phyloP scores from a whole-genome alignment of 176 grass and related monocot species.

The Cenchrus fungigraminus region DNA sequence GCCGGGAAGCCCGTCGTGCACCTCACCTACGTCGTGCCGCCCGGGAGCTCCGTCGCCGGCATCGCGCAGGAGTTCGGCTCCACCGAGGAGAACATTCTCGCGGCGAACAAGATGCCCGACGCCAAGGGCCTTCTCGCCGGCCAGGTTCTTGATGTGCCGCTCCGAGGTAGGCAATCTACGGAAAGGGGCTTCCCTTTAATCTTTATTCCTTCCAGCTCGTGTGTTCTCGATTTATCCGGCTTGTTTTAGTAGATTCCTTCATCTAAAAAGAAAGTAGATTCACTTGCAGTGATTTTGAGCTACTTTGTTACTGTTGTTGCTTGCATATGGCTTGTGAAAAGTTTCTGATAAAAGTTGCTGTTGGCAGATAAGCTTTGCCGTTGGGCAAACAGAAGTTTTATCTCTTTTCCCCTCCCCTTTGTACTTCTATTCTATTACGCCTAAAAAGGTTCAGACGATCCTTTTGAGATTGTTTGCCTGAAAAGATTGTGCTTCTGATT shows the following conservation, averaged over 20 bases:
- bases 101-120: conserved; percentile 67
- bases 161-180: conserved; percentile 47
- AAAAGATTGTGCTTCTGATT: conserved; percentile 26
- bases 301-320: neutral
- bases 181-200: neutral
- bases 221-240: neutral
- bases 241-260: neutral
- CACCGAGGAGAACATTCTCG: conserved; percentile 53
- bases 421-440: neutral
- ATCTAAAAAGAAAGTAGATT: neutral
- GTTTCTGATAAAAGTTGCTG: neutral
- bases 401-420: neutral
- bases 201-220: neutral
- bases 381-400: neutral
- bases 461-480: conserved; percentile 35
- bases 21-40: conserved; percentile 58
- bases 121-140: conserved; percentile 73
- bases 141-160: conserved; percentile 90
- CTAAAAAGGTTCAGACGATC: neutral
- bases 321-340: conserved; percentile 16
- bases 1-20: conserved; percentile 56
- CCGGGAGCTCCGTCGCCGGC: conserved; percentile 52
- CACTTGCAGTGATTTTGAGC: neutral
- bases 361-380: conserved; percentile 22
- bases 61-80: conserved; percentile 74